Evolutionary conservation across 257 asterid species (phyloP).

Genomic region (Forsythia viridissima): DNA sequence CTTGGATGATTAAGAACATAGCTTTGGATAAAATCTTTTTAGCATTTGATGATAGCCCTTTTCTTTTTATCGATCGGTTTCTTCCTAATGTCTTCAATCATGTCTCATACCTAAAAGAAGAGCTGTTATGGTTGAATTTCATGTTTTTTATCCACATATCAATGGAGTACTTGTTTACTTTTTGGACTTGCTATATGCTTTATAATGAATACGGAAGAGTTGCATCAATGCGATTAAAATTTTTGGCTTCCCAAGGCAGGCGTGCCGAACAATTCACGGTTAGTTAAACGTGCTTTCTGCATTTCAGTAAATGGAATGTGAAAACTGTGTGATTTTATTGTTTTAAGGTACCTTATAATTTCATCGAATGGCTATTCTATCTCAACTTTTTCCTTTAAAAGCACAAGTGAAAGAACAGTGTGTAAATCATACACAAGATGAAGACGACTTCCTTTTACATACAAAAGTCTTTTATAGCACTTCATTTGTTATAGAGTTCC

Average conservation of each 20-base stretch:
- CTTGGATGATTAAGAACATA: not conserved
- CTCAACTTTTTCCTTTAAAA: not conserved
- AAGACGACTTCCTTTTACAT: not conserved
- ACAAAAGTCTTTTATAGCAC: not conserved
- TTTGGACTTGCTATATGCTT: conserved; percentile 89
- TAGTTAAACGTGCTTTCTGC: conserved; percentile 39
- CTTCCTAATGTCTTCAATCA: not conserved
- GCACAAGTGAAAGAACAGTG: not conserved
- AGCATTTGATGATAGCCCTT: not conserved
- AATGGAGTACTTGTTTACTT: conserved; percentile 79
- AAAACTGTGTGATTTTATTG: not conserved
- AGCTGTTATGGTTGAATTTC: conserved; percentile 38
- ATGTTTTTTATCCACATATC: conserved; percentile 95
- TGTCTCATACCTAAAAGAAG: conserved; percentile 23
- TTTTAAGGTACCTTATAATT: not conserved
- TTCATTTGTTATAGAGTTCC: not conserved
- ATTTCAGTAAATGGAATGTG: no score
- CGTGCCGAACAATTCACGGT: conserved; percentile 97
- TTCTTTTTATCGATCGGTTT: not conserved
- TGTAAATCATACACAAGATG: not conserved
- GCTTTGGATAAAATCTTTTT: not conserved
- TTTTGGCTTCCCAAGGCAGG: conserved; percentile 81
- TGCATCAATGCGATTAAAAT: conserved; percentile 80
- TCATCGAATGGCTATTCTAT: not conserved
- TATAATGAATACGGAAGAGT: conserved; percentile 84